Evolutionary conservation across 306 rosid species (phyloP).

Genomic region (Medicago arabica): DNA sequence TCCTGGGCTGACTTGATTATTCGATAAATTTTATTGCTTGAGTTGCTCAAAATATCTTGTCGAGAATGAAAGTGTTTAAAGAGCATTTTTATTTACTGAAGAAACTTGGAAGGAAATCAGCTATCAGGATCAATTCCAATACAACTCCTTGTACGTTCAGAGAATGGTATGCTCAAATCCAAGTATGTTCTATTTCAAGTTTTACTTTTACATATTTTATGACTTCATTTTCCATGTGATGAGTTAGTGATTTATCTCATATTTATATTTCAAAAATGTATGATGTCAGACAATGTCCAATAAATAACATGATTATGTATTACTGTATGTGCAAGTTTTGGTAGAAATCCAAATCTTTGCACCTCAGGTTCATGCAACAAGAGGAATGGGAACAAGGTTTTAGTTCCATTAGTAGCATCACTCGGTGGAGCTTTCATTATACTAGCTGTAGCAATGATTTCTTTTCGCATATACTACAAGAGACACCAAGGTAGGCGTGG

Average conservation of each 20-base stretch:
- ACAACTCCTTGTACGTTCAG: conserved; percentile 35
- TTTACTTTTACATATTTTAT: conserved; percentile 14
- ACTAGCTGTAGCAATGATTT: conserved; percentile 35
- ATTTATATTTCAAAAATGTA: background rate
- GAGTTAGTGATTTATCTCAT: conserved; percentile 22
- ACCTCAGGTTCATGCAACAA: conserved; percentile 48
- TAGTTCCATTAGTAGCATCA: conserved; percentile 58
- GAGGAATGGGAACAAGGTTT: conserved; percentile 24
- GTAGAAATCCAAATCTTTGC: conserved; percentile 57
- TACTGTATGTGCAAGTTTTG: conserved; percentile 45
- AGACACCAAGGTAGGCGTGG: conserved; percentile 30
- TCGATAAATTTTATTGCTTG: background rate
- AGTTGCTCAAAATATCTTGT: background rate
- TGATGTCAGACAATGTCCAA: background rate
- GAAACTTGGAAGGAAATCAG: conserved; percentile 48
- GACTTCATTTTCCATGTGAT: conserved; percentile 1
- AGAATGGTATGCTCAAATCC: conserved; percentile 36
- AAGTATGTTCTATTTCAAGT: conserved; percentile 39
- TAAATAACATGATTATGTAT: conserved; percentile 24
- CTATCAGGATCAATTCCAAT: conserved; percentile 49
- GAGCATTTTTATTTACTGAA: conserved; percentile 16
- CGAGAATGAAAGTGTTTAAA: background rate
- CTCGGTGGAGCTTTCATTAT: conserved; percentile 52
- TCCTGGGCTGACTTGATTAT: background rate
- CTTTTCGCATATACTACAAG: conserved; percentile 38